These are phyloP conservation scores for Neopestalotiopsis rosae DNA, from an alignment of 2,329 filamentous ascomycete genomes.

Conservation along the genomic window DNA sequence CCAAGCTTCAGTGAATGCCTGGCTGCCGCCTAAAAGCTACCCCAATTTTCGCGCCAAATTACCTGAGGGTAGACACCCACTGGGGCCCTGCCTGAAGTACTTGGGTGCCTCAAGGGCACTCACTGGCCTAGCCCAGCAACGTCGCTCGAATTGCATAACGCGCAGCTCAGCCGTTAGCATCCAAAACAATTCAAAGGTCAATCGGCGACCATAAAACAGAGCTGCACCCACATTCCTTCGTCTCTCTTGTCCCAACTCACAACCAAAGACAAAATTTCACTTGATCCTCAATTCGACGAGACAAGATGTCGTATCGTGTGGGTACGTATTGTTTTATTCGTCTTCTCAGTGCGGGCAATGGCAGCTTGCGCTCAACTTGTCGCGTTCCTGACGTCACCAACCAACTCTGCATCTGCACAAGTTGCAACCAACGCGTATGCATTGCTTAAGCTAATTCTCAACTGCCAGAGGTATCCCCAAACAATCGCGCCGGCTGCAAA, in stretches of 20 bases:
- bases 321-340: background rate
- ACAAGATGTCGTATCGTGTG: slow-evolving; percentile 17
- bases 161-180: background rate
- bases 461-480: slow-evolving; percentile 70
- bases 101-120: background rate
- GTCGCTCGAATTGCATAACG: background rate
- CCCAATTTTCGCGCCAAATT: background rate
- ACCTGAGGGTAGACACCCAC: background rate
- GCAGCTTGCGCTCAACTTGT: background rate
- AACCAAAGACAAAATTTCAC: background rate
- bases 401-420: slow-evolving; percentile 22
- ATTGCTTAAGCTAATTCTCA: background rate
- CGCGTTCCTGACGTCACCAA: slow-evolving; percentile 11
- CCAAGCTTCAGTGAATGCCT: background rate
- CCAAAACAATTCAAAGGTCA: background rate
- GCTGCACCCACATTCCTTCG: background rate
- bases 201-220: background rate
- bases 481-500: slow-evolving; percentile 76
- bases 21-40: background rate
- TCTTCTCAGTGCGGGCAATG: background rate
- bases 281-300: background rate
- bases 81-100: background rate
- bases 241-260: background rate
- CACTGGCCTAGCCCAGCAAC: background rate
- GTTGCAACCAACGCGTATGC: background rate